phyloP scores from a whole-genome alignment of 2,329 filamentous ascomycete genomes.

The Thermoascus crustaceus region DNA sequence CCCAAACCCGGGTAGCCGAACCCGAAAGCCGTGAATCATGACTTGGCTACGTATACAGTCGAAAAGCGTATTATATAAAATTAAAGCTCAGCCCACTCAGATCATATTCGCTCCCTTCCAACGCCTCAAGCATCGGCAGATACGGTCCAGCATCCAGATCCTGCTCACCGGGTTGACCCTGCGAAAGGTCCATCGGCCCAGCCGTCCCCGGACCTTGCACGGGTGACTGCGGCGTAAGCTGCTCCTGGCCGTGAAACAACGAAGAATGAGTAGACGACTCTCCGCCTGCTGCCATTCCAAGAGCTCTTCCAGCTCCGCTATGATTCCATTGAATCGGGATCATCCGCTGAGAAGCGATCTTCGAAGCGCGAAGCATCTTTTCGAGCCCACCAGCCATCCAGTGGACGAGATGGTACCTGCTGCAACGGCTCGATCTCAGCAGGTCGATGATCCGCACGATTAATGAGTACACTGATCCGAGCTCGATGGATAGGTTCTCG shows the following conservation, averaged over 20 bases:
- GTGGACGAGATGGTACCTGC: conserved; percentile 24
- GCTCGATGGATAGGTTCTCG: conserved; percentile 25
- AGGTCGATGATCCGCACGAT: conserved; percentile 21
- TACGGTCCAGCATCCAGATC: conserved; percentile 4
- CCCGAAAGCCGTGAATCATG: no score
- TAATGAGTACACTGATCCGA: conserved; percentile 15
- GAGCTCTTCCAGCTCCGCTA: no score
- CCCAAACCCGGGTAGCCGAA: no score
- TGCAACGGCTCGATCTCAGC: conserved; percentile 19
- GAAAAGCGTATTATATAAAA: conserved; percentile 5
- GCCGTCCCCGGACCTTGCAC: conserved; percentile 4
- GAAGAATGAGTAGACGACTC: no score
- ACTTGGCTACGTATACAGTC: no score
- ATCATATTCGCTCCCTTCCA: conserved; percentile 6
- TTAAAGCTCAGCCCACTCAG: conserved; percentile 9
- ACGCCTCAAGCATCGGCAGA: conserved; percentile 8
- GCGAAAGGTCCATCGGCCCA: conserved; percentile 4
- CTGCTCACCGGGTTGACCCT: conserved; percentile 2
- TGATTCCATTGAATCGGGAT: background rate
- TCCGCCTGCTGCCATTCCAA: no score
- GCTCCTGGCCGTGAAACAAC: no score
- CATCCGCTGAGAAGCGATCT: background rate
- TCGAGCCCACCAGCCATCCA: conserved; percentile 24
- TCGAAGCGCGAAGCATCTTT: conserved; percentile 16
- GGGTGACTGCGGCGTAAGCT: background rate